These are phyloP conservation scores for Plasmodium fragile DNA, from an alignment of 169 alveolate species.

Conservation along the genomic window DNA sequence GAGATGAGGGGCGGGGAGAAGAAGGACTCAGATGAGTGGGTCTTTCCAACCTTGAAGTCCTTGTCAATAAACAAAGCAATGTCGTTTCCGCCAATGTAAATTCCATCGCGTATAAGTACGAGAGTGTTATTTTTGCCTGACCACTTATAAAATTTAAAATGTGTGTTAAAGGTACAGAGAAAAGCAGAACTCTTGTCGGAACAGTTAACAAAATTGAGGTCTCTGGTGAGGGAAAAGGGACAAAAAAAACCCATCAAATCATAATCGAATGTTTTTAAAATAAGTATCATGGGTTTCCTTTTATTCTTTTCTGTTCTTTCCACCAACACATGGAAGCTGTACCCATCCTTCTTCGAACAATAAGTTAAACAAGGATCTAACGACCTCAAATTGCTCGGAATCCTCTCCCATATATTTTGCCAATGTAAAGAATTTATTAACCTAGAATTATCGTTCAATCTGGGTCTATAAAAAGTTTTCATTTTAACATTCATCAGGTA, in stretches of 20 bases:
- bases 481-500: slow-evolving; percentile 84
- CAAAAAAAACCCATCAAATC: slow-evolving; percentile 71
- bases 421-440: slow-evolving; percentile 79
- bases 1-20: slow-evolving; percentile 51
- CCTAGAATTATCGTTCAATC: slow-evolving; percentile 76
- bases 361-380: slow-evolving; percentile 47
- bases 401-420: slow-evolving; percentile 83
- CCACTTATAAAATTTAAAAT: slow-evolving; percentile 64
- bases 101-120: slow-evolving; percentile 52
- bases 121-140: slow-evolving; percentile 65
- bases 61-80: slow-evolving; percentile 54
- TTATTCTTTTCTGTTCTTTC: slow-evolving; percentile 69
- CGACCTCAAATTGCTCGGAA: slow-evolving; percentile 58
- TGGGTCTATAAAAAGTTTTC: slow-evolving; percentile 84
- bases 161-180: slow-evolving; percentile 46
- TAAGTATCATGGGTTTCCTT: slow-evolving; percentile 69
- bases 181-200: slow-evolving; percentile 67
- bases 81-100: slow-evolving; percentile 72
- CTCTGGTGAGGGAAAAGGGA: slow-evolving; percentile 70
- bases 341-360: slow-evolving; percentile 47
- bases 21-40: slow-evolving; percentile 56
- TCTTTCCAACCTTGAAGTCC: slow-evolving; percentile 51
- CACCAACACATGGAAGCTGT: slow-evolving; percentile 29
- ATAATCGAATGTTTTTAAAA: slow-evolving; percentile 48
- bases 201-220: slow-evolving; percentile 35